Evolutionary conservation across 495 filamentous ascomycete genomes (phyloP).

Genomic region (Lepraria neglecta): DNA sequence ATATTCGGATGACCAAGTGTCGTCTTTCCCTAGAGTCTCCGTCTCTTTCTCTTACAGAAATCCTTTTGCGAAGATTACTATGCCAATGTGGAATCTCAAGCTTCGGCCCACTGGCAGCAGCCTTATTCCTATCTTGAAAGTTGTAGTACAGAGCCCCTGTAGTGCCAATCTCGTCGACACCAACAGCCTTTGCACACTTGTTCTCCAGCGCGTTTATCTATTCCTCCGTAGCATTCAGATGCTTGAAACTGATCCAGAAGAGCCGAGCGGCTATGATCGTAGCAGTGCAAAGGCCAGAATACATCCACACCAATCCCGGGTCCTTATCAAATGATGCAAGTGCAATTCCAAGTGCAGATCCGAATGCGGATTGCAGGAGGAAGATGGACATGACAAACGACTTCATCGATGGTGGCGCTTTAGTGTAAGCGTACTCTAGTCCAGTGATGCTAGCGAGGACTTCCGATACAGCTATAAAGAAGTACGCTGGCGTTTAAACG

Average conservation of each 20-base stretch:
- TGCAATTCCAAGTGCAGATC: constrained; percentile 38
- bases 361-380: constrained; percentile 38
- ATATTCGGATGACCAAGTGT: too few relatives aligned
- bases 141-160: too few relatives aligned
- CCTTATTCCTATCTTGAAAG: too few relatives aligned
- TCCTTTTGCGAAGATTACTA: too few relatives aligned
- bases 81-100: too few relatives aligned
- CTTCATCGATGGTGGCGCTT: constrained; percentile 70
- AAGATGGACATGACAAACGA: constrained; percentile 38
- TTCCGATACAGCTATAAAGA: constrained; percentile 64
- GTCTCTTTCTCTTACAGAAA: too few relatives aligned
- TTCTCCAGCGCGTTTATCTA: constrained; percentile 44
- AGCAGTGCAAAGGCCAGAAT: constrained; percentile 34
- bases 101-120: too few relatives aligned
- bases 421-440: constrained; percentile 70
- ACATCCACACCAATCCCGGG: constrained; percentile 31
- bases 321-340: constrained; percentile 38
- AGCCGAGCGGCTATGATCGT: constrained; percentile 35
- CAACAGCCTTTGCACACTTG: constrained; percentile 15
- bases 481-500: constrained; percentile 57
- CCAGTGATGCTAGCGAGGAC: constrained; percentile 62
- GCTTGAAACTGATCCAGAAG: constrained; percentile 42
- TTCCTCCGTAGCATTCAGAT: constrained; percentile 42
- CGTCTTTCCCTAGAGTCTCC: too few relatives aligned
- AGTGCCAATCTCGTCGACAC: constrained; percentile 30